Percentiles rank a stretch among this genome's conserved stretches.
Evolutionary conservation across 306 rosid genomes (phyloP).

Genomic region (Mucuna pruriens): DNA sequence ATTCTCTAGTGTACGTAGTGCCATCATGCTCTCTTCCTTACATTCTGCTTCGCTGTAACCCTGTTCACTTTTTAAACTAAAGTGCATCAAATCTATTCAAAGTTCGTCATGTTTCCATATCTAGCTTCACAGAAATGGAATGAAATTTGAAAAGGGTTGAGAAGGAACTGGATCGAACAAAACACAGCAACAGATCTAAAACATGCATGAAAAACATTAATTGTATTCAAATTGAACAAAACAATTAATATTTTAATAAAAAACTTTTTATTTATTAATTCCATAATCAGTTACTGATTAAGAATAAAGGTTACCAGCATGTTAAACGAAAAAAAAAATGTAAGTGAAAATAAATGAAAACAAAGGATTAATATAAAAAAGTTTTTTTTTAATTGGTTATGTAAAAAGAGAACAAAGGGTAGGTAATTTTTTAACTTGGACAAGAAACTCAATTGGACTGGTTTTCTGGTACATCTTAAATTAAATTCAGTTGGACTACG

Average conservation of each 20-base stretch:
- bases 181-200: not conserved
- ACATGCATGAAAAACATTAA: not conserved
- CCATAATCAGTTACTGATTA: too few relatives aligned
- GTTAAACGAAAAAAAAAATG: too few relatives aligned
- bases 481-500: not conserved
- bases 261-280: too few relatives aligned
- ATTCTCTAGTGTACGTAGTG: conserved; percentile 37
- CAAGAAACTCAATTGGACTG: too few relatives aligned
- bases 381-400: too few relatives aligned
- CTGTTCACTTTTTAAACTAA: conserved; percentile 34
- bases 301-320: too few relatives aligned
- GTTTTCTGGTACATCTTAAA: not conserved
- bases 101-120: conserved; percentile 11
- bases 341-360: too few relatives aligned
- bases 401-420: too few relatives aligned
- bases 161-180: not conserved
- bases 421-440: too few relatives aligned
- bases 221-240: not conserved
- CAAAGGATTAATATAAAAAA: too few relatives aligned
- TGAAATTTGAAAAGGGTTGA: not conserved
- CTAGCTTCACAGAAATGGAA: not conserved
- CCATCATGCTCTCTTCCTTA: conserved; percentile 20
- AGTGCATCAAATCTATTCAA: conserved; percentile 35
- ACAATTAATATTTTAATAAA: too few relatives aligned
- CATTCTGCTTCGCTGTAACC: conserved; percentile 18